phyloP scores from a whole-genome alignment of 2,329 filamentous ascomycete species.

The Claviceps monticola region DNA sequence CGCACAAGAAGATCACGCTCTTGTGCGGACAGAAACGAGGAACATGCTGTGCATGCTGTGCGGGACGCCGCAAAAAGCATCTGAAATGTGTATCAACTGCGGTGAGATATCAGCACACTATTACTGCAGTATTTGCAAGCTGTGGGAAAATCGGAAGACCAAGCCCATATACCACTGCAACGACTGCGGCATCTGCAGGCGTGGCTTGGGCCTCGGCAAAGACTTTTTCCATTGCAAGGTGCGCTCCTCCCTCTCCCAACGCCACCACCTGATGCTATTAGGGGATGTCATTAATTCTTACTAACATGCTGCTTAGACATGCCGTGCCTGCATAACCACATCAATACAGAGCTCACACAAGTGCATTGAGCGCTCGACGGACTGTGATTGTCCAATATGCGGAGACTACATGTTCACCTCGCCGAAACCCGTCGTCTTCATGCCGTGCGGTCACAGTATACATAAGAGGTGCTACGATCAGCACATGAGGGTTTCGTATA shows the following conservation, averaged over 20 bases:
- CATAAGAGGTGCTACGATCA: slow-evolving; percentile 80
- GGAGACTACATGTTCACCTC: slow-evolving; percentile 95
- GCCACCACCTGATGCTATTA: not conserved
- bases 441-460: slow-evolving; percentile 92
- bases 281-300: not conserved
- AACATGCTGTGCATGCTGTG: slow-evolving; percentile 99
- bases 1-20: slow-evolving; percentile 58
- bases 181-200: slow-evolving; percentile 90
- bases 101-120: slow-evolving; percentile 70
- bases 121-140: slow-evolving; percentile 86
- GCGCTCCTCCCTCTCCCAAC: slow-evolving; percentile 13
- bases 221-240: slow-evolving; percentile 99
- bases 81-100: slow-evolving; percentile 65
- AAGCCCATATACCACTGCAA: slow-evolving; percentile 93
- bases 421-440: slow-evolving; percentile 75
- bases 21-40: slow-evolving; percentile 72
- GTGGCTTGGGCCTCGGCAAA: slow-evolving; percentile 82
- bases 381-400: slow-evolving; percentile 94
- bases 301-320: slow-evolving; percentile 42
- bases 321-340: slow-evolving; percentile 88
- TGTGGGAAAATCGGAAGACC: slow-evolving; percentile 87
- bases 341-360: slow-evolving; percentile 73
- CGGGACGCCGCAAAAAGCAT: slow-evolving; percentile 67
- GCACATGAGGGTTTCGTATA: slow-evolving; percentile 82
- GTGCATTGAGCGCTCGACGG: slow-evolving; percentile 86